phyloP scores from a whole-genome alignment of 768 basidiomycete species.

The Collybia nuda region DNA sequence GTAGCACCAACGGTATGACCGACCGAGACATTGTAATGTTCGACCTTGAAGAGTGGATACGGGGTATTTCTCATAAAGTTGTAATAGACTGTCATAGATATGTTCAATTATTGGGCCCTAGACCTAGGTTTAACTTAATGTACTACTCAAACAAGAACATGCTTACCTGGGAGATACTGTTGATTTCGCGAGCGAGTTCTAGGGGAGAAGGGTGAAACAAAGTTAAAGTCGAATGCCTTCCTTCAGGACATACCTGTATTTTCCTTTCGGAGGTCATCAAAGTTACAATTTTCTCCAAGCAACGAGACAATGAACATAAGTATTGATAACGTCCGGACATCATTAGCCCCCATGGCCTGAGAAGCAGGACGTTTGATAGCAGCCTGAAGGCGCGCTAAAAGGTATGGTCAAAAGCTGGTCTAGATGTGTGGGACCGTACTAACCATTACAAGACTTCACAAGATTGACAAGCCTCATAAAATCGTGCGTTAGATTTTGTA shows the following conservation, averaged over 20 bases:
- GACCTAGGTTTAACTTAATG: not conserved
- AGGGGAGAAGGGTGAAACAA: not conserved
- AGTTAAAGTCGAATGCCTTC: too few species aligned
- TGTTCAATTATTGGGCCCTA: constrained; percentile 80
- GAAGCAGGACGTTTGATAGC: constrained; percentile 43
- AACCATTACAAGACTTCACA: constrained; percentile 84
- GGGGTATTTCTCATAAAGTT: constrained; percentile 66
- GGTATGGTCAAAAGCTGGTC: constrained; percentile 3
- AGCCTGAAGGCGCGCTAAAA: constrained; percentile 62
- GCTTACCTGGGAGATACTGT: constrained; percentile 54
- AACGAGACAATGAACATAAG: constrained; percentile 84
- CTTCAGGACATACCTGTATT: constrained; percentile 47
- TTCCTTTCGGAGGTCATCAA: constrained; percentile 72
- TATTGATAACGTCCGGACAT: constrained; percentile 58
- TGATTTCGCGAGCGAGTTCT: constrained; percentile 60
- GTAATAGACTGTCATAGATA: constrained; percentile 71
- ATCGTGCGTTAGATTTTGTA: constrained; percentile 85
- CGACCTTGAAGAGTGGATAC: constrained; percentile 64
- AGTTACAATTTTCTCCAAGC: constrained; percentile 86
- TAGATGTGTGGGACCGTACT: constrained; percentile 13
- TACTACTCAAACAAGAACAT: not conserved
- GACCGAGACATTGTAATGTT: constrained; percentile 85
- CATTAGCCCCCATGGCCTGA: constrained; percentile 42
- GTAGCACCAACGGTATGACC: constrained; percentile 12
- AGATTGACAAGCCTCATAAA: constrained; percentile 75